phyloP scores from a whole-genome alignment of 805 yeast species.

The Maudiozyma barnettii region DNA sequence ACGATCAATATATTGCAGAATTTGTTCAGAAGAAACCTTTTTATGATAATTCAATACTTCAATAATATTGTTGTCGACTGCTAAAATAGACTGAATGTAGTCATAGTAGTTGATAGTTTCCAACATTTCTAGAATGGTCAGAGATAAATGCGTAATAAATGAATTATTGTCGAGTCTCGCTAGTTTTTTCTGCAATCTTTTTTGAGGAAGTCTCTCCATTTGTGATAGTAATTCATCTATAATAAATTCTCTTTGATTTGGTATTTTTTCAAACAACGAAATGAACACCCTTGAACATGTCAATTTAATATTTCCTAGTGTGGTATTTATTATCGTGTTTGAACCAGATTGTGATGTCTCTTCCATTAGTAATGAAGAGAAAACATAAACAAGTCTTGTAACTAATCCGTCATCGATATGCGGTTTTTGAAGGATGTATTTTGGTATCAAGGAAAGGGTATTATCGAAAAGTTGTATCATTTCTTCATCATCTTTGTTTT shows the following conservation, averaged over 20 bases:
- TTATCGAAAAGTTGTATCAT: conserved; percentile 10
- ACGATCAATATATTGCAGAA: conserved; percentile 13
- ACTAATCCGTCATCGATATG: conserved; percentile 41
- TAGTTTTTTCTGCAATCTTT: conserved; percentile 29
- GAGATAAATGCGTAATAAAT: conserved; percentile 23
- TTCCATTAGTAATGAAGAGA: conserved; percentile 19
- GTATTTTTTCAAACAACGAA: conserved; percentile 33
- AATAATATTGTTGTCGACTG: conserved; percentile 1
- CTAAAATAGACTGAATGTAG: background rate
- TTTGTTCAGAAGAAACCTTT: conserved; percentile 2
- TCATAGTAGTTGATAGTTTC: conserved; percentile 16
- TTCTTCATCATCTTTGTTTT: conserved; percentile 4
- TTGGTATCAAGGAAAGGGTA: conserved; percentile 15
- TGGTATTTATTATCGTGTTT: conserved; percentile 9
- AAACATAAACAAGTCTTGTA: conserved; percentile 51
- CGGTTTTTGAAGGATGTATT: conserved; percentile 15
- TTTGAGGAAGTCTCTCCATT: conserved; percentile 40
- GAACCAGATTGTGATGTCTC: conserved; percentile 8
- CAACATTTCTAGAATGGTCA: conserved; percentile 19
- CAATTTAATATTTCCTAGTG: conserved; percentile 16
- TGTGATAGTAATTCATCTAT: conserved; percentile 49
- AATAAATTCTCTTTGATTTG: conserved; percentile 50
- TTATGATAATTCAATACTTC: conserved; percentile 2
- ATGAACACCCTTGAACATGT: conserved; percentile 22
- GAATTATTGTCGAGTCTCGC: conserved; percentile 10